Percentiles rank a stretch among this genome's conserved stretches.
phyloP scores from a whole-genome alignment of 2,329 filamentous ascomycete genomes.

The Pseudogymnoascus destructans region DNA sequence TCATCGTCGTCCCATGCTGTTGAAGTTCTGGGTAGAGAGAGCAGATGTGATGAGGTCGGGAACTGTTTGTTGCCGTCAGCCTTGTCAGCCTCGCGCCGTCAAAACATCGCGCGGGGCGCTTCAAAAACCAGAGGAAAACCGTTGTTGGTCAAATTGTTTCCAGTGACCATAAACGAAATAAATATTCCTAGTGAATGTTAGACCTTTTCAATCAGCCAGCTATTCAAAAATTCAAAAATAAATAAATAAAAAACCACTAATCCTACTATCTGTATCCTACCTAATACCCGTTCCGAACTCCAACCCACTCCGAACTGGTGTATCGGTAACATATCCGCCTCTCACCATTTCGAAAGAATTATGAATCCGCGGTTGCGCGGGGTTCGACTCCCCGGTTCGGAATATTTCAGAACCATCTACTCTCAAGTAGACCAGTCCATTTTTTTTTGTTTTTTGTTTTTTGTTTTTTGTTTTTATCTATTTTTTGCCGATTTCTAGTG shows the following conservation, averaged over 20 bases:
- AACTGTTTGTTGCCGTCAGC: neutral
- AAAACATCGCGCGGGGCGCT: neutral
- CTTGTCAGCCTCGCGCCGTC: neutral
- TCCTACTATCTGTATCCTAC: neutral
- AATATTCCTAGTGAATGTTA: neutral
- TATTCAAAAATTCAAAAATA: neutral
- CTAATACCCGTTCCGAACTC: neutral
- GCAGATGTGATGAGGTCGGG: neutral
- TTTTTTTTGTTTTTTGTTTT: neutral
- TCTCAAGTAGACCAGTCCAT: neutral
- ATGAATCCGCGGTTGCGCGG: neutral
- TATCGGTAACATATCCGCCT: neutral
- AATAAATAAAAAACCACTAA: neutral
- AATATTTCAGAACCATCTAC: neutral
- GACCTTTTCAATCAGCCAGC: neutral
- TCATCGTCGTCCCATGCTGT: neutral
- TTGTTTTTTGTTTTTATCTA: neutral
- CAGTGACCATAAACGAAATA: neutral
- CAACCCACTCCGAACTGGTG: neutral
- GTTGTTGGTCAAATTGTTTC: neutral
- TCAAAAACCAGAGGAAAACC: neutral
- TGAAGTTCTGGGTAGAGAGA: no score
- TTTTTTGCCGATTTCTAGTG: neutral
- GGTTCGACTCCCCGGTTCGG: neutral
- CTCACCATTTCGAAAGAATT: neutral